Base-by-base conservation (phyloP, 129 eudicot species). In the Dittrichia graveolens region DNA sequence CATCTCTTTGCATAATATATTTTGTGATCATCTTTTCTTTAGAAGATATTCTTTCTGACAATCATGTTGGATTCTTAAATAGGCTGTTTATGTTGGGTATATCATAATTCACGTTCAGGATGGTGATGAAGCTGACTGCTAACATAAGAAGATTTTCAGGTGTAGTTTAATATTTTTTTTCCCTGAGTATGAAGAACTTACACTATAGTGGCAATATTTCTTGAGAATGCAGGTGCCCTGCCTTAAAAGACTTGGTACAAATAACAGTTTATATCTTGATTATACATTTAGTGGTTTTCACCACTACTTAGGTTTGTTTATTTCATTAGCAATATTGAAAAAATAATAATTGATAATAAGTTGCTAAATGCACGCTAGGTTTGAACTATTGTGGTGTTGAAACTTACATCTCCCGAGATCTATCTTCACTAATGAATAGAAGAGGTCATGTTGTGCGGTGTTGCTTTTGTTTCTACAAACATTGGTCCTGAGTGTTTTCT, bases 1-100 rank as follows among this genome's bases (percentile, higher is more conserved):
- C 35, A 14, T 74, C 46, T 65, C 8, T 15, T 56, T 49, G n/a
- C 13, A 38, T 72, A 35, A 48, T 58, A 31, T 31, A 16, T 41
- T 42, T 49, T 65, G 31, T 80, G 13, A 60, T 62, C 43, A 52
- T 66, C 66, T 39, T 49, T 79, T 74, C 16, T 42, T 67, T 7
- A 67, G 48, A 80, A 50, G 70, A 50, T 67, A 67, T 56, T 61
- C 14, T 67, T 80, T 74, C 83, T 80, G 83, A 74, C 80, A 59
- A 74, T 58, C 75, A 69, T 43, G 83, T 66, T 79, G 78, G 83
- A 73, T 79, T 79, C 73, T 79, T 73, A 80, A 74, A 74, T 80
- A 80, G 83, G 83, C 79, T 80, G 83, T 80, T 67, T 74, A 67
- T 74, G 75, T 79, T 79, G 79, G 79, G 79, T 79, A 79, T 79